Evolutionary conservation across 768 basidiomycete species (phyloP).

Genomic region (Pleurotus citrinopileatus): DNA sequence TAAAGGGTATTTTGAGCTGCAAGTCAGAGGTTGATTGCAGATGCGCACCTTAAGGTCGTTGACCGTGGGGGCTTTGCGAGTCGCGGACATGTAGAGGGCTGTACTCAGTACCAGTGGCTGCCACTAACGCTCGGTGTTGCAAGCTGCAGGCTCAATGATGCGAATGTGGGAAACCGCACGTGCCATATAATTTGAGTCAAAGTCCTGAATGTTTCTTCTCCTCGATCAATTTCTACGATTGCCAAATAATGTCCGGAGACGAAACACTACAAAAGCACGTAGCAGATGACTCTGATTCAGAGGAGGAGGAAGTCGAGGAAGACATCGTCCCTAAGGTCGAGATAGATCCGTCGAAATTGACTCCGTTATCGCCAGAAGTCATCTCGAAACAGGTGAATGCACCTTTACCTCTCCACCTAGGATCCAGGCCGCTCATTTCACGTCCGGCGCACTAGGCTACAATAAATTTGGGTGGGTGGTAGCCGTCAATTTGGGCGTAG

Average conservation of each 20-base stretch:
- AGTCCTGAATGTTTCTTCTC: neutral
- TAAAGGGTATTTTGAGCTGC: neutral
- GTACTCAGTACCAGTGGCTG: too few relatives aligned
- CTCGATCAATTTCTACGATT: constrained; percentile 10
- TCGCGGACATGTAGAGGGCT: constrained; percentile 5
- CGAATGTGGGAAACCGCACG: neutral
- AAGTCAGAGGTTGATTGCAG: too few relatives aligned
- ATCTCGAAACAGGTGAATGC: constrained; percentile 83
- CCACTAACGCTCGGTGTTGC: too few relatives aligned
- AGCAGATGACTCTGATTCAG: constrained; percentile 54
- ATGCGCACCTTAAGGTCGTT: constrained; percentile 4
- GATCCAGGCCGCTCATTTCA: constrained; percentile 3
- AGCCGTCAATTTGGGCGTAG: neutral
- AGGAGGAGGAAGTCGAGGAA: constrained; percentile 57
- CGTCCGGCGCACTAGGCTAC: constrained; percentile 64
- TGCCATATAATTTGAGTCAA: constrained; percentile 1
- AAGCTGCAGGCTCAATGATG: too few relatives aligned
- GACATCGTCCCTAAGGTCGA: constrained; percentile 65
- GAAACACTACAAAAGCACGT: constrained; percentile 57
- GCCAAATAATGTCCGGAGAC: constrained; percentile 61
- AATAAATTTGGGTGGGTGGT: constrained; percentile 76
- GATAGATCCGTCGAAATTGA: constrained; percentile 78
- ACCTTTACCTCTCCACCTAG: neutral
- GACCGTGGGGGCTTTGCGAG: neutral
- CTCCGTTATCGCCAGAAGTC: constrained; percentile 85